Evolutionary conservation across 148 eudicot genomes (phyloP).

Genomic region (Persicaria tinctoria): DNA sequence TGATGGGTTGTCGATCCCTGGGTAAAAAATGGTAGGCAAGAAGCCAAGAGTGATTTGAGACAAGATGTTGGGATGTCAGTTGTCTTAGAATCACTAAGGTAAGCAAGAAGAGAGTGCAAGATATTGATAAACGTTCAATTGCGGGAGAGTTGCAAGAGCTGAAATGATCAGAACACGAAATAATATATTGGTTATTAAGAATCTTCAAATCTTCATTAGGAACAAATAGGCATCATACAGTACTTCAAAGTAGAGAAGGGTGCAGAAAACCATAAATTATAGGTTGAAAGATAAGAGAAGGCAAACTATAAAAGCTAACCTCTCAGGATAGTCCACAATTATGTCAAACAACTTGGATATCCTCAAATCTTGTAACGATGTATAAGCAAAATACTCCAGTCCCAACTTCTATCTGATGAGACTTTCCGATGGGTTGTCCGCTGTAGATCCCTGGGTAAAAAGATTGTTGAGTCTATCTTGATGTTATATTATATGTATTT

Average conservation of each 20-base stretch:
- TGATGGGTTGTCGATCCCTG: constrained; percentile 60
- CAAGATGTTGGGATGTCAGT: constrained; percentile 42
- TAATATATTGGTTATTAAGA: neutral
- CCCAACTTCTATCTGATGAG: constrained; percentile 92
- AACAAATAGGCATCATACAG: neutral
- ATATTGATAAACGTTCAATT: too few relatives aligned
- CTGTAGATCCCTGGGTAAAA: constrained; percentile 47
- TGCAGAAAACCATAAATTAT: neutral
- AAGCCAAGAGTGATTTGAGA: constrained; percentile 83
- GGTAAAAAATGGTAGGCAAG: constrained; percentile 50
- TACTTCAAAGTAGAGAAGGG: neutral
- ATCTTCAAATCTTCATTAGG: neutral
- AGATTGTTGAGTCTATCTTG: too few relatives aligned
- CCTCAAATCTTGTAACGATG: constrained; percentile 92
- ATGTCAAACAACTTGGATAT: constrained; percentile 93
- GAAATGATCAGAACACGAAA: neutral
- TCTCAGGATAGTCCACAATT: constrained; percentile 97
- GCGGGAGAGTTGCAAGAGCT: constrained; percentile 64
- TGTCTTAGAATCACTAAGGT: constrained; percentile 73
- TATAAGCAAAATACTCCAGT: constrained; percentile 92
- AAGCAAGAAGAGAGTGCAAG: constrained; percentile 8
- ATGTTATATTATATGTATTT: too few relatives aligned
- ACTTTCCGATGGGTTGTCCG: constrained; percentile 56
- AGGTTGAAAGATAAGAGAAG: neutral
- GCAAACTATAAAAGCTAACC: constrained; percentile 28